Conservation (phyloP, 768 basidiomycete genomes). For the Naganishia kalamii region DNA sequence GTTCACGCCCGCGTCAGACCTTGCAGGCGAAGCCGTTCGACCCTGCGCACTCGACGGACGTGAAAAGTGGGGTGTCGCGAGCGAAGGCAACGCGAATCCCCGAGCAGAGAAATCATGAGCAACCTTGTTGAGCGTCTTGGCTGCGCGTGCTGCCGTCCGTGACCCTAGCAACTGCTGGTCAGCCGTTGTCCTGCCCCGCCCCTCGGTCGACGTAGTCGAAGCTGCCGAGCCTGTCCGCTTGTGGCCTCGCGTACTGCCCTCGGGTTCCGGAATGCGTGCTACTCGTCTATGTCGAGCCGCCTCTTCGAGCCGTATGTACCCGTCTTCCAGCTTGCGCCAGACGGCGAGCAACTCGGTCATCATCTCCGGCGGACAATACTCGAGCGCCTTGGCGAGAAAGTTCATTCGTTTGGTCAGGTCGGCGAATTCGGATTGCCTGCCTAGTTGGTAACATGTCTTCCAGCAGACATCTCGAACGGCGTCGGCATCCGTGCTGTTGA, state of each 20-base stretch:
- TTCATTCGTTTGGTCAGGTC: conserved; percentile 62
- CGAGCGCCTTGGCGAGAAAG: conserved; percentile 72
- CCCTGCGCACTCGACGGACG: conserved; percentile 32
- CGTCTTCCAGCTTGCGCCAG: conserved; percentile 65
- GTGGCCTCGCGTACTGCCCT: neutral
- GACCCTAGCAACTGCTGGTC: conserved; percentile 35
- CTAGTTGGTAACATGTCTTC: conserved; percentile 82
- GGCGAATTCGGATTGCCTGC: conserved; percentile 68
- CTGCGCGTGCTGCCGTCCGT: conserved; percentile 39
- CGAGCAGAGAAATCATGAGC: conserved; percentile 14
- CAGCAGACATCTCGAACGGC: conserved; percentile 66
- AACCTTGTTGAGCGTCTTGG: conserved; percentile 29
- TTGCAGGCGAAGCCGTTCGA: conserved; percentile 41
- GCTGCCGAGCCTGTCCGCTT: neutral
- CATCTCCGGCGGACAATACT: conserved; percentile 75
- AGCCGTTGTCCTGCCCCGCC: neutral
- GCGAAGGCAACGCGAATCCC: conserved; percentile 4
- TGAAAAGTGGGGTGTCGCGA: conserved; percentile 5
- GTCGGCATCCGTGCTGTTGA: conserved; percentile 28
- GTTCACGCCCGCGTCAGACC: conserved; percentile 6
- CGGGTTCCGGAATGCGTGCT: conserved; percentile 26
- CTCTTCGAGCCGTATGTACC: conserved; percentile 29
- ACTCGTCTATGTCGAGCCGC: conserved; percentile 50
- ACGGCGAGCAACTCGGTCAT: conserved; percentile 67
- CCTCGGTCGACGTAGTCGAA: conserved; percentile 1